Evolutionary conservation across 78 protist species (phyloP).

Genomic region (Dictyostelium discoideum): dicty_2.7 NC_007089.4:4900001-4900500

Average conservation of each 20-base stretch:
- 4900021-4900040: constrained; percentile 79
- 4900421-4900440: constrained; percentile 77
- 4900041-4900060: constrained; percentile 45
- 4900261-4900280: background rate
- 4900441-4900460: constrained; percentile 65
- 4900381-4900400: constrained; percentile 68
- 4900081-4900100: constrained; percentile 58
- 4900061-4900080: constrained; percentile 57
- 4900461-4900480: constrained; percentile 30
- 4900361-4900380: background rate
- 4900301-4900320: background rate
- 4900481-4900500: background rate
- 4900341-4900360: constrained; percentile 16
- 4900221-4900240: constrained; percentile 42
- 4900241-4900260: background rate
- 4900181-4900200: background rate
- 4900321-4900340: constrained; percentile 27
- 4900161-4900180: constrained; percentile 35
- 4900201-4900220: constrained; percentile 59
- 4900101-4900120: constrained; percentile 43
- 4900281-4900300: constrained; percentile 15
- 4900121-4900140: constrained; percentile 63
- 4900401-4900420: constrained; percentile 63
- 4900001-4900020: constrained; percentile 66
- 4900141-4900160: constrained; percentile 64